Conservation (phyloP, 192 early-diverging fungal genomes). For the Backusella psychrophila region DNA sequence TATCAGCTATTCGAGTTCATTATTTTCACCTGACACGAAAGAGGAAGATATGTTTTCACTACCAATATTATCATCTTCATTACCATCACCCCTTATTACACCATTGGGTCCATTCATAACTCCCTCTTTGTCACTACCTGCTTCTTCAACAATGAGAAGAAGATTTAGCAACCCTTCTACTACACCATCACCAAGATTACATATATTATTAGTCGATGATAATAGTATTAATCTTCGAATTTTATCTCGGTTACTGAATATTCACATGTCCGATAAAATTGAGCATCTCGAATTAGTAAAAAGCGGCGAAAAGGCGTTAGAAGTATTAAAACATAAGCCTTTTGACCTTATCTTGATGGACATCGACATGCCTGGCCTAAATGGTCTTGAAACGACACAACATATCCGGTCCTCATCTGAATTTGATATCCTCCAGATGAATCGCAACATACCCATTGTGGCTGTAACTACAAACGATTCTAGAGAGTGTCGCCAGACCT, state of each 20-base stretch:
- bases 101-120: background rate
- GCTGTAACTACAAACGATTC: conserved; percentile 66
- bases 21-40: background rate
- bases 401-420: conserved; percentile 44
- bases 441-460: conserved; percentile 58
- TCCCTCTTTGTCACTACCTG: conserved; percentile 11
- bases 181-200: background rate
- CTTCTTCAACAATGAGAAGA: background rate
- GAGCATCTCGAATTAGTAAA: conserved; percentile 41
- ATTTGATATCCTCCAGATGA: conserved; percentile 43
- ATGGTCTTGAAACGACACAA: conserved; percentile 60
- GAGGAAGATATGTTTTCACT: background rate
- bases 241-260: conserved; percentile 53
- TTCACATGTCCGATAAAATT: conserved; percentile 47
- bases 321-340: conserved; percentile 38
- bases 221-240: conserved; percentile 66
- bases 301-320: conserved; percentile 50
- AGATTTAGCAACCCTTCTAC: background rate
- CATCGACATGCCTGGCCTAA: conserved; percentile 65
- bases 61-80: conserved; percentile 1
- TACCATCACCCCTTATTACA: conserved; percentile 10
- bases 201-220: conserved; percentile 62
- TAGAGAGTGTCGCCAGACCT: conserved; percentile 45
- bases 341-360: conserved; percentile 67
- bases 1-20: conserved; percentile 5